These are phyloP conservation scores for Calonectria montana DNA, from an alignment of 2,329 filamentous ascomycete genomes.

Conservation along the genomic window DNA sequence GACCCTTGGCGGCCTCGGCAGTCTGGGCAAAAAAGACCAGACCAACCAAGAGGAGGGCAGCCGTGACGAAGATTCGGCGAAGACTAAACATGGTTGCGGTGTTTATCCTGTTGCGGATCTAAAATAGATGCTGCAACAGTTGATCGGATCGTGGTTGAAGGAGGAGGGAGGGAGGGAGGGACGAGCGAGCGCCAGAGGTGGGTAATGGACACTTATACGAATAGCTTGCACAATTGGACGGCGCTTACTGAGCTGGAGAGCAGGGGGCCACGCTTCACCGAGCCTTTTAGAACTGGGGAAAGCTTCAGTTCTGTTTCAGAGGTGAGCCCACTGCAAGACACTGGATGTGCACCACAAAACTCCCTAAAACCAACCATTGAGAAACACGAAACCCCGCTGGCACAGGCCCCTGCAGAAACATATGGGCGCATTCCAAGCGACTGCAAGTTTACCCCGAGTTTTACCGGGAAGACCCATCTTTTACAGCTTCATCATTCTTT, in stretches of 20 bases:
- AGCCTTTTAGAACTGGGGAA: conserved; percentile 12
- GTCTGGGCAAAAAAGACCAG: conserved; percentile 82
- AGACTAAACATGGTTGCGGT: conserved; percentile 76
- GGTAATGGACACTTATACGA: conserved; percentile 42
- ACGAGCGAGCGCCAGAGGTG: conserved; percentile 28
- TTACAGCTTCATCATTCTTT: conserved; percentile 26
- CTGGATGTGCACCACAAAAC: conserved; percentile 11
- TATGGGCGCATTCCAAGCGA: not conserved
- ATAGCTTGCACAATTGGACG: conserved; percentile 36
- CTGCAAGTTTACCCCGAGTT: conserved; percentile 41
- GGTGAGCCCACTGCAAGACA: conserved; percentile 19
- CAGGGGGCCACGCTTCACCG: not conserved
- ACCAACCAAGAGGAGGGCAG: conserved; percentile 80
- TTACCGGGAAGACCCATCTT: conserved; percentile 40
- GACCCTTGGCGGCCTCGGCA: conserved; percentile 82
- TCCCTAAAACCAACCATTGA: conserved; percentile 6
- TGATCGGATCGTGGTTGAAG: conserved; percentile 27
- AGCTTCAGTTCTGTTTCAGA: conserved; percentile 42
- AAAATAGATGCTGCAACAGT: conserved; percentile 21
- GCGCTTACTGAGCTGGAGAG: conserved; percentile 28
- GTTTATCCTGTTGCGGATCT: conserved; percentile 27
- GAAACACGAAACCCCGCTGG: not conserved
- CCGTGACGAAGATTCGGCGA: conserved; percentile 76
- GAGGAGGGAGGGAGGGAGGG: conserved; percentile 19
- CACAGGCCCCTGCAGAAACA: not conserved